phyloP scores from a whole-genome alignment of 2,329 filamentous ascomycete genomes.

The Graphium sp. region DNA sequence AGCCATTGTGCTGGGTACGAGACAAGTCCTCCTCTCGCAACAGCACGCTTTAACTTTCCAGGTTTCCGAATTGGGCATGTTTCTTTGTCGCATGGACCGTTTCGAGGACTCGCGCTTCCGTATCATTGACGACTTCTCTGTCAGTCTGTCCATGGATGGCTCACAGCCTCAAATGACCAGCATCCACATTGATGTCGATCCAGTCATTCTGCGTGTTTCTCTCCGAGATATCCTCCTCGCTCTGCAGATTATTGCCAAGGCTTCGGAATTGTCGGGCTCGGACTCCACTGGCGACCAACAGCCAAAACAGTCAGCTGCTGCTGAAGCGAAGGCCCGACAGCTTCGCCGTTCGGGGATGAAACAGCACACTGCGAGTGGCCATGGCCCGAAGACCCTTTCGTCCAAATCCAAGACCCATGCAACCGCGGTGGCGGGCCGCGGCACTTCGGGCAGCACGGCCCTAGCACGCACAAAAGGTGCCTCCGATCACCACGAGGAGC shows the following conservation, averaged over 20 bases:
- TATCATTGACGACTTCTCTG: slow-evolving; percentile 91
- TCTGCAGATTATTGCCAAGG: slow-evolving; percentile 80
- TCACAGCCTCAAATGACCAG: slow-evolving; percentile 48
- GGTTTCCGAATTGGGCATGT: slow-evolving; percentile 92
- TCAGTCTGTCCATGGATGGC: slow-evolving; percentile 74
- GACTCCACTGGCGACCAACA: no score
- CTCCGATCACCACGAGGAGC: slow-evolving; percentile 44
- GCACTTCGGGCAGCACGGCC: slow-evolving; percentile 4
- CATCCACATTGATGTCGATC: slow-evolving; percentile 79
- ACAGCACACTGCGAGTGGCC: slow-evolving; percentile 38
- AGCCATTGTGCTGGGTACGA: slow-evolving; percentile 86
- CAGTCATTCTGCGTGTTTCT: slow-evolving; percentile 76
- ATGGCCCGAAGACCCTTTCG: slow-evolving; percentile 32
- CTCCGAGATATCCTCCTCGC: slow-evolving; percentile 88
- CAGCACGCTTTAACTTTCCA: slow-evolving; percentile 91
- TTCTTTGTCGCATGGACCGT: slow-evolving; percentile 93
- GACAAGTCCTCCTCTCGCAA: slow-evolving; percentile 81
- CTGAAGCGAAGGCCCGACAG: slow-evolving; percentile 39
- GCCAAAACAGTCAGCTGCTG: slow-evolving; percentile 22
- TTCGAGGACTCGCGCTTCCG: slow-evolving; percentile 82
- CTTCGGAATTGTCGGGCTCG: slow-evolving; percentile 77
- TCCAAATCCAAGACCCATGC: slow-evolving; percentile 11
- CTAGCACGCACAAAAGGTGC: no score
- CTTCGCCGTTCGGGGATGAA: slow-evolving; percentile 30
- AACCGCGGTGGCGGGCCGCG: slow-evolving; percentile 1